Conservation (phyloP, 2,329 filamentous ascomycete species). For the Alternaria sp. region DNA sequence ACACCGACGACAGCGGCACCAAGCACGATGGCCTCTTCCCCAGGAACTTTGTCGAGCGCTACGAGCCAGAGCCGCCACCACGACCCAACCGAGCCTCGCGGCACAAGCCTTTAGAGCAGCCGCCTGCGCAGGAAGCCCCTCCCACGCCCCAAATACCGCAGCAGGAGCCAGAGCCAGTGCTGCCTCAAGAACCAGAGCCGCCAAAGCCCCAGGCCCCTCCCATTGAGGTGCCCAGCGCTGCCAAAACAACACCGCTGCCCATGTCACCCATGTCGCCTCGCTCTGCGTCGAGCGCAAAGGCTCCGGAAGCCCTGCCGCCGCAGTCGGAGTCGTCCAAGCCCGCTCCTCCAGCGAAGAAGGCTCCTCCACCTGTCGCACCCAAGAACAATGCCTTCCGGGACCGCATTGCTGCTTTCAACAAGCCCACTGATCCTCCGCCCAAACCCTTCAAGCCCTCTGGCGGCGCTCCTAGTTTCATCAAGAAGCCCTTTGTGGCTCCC, state of each 20-base stretch:
- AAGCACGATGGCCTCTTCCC: constrained; percentile 90
- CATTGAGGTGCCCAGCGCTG: constrained; percentile 35
- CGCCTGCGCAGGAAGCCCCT: constrained; percentile 35
- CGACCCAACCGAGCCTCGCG: constrained; percentile 76
- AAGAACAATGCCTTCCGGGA: constrained; percentile 93
- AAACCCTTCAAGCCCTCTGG: constrained; percentile 83
- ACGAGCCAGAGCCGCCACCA: constrained; percentile 88
- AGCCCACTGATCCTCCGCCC: constrained; percentile 80
- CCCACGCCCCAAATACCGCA: constrained; percentile 38
- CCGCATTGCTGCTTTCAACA: constrained; percentile 97
- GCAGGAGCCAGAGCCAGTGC: constrained; percentile 30
- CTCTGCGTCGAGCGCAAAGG: constrained; percentile 29
- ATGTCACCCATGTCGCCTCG: constrained; percentile 39
- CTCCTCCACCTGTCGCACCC: constrained; percentile 71
- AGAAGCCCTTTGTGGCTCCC: constrained; percentile 95
- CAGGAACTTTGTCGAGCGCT: constrained; percentile 96
- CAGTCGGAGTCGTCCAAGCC: constrained; percentile 50
- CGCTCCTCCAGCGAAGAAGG: constrained; percentile 54
- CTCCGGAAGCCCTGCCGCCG: constrained; percentile 25
- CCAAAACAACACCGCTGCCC: constrained; percentile 30
- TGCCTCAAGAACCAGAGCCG: constrained; percentile 37
- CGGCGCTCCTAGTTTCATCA: constrained; percentile 75
- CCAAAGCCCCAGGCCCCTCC: constrained; percentile 49
- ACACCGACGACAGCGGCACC: constrained; percentile 74
- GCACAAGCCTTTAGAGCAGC: constrained; percentile 45